Base-by-base conservation (phyloP, 306 rosid species). In the Cicer chorassanicum region DNA sequence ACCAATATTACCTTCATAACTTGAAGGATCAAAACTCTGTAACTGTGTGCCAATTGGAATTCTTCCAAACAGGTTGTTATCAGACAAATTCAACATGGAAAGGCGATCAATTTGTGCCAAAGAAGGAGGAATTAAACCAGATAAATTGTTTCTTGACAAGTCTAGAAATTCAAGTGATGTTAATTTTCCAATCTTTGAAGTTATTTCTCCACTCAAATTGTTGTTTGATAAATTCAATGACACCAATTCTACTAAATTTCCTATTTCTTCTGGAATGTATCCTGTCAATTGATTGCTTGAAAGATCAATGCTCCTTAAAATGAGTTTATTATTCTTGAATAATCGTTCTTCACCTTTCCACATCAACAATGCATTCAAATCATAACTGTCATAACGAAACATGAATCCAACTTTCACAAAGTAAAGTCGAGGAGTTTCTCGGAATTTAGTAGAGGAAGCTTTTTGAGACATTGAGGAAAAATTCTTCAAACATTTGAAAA, bases 41-140 rank as follows among this genome's bases (percentile, higher is more conserved):
- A 74, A 63, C 4, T 63, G 66, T 1, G 73, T 64, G 14, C 65
- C 39, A 14, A 38, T 63, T 36, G 79, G 65, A 36, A 75, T 70
- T 39, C 24, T 36, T 51, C 49, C 75, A 14, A 29, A 38, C 5
- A 70, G 18, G 46, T 39, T 53, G 24, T 70, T 70, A 7, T 39
- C 0, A 12, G 39, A 48, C 29, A 68, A 7, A 24, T 68, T 3
- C n/a, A 68, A n/a, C 43, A 36, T 11, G 8, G 72, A 3, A 0
- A 70, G 18, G 4, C 29, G 63, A 15, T 53, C 62, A 8, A 70
- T 38, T 8, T 34, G 65, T 38, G 75, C 64, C 1, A 53, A 34
- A 39, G 50, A 4, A 2, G 45, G 12, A 38, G 75, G 75, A 53
- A 51, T 70, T 34, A 63, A 8, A 29, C 44, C 34, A 11, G 14